Evolutionary conservation across 306 rosid genomes (phyloP).

Genomic region (Astragalus membranaceus): DNA sequence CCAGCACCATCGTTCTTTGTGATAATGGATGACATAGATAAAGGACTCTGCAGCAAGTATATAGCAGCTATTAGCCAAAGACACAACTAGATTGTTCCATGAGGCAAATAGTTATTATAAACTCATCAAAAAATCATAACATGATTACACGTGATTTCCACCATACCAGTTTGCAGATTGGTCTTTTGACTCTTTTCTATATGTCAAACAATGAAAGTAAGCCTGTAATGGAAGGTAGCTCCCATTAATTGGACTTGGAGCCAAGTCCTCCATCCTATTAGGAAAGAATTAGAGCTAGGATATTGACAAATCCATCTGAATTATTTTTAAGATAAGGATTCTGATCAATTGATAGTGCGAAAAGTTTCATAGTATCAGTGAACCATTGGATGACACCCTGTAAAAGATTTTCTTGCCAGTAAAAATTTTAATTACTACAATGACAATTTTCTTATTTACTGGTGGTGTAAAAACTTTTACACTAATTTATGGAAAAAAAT

Average conservation of each 20-base stretch:
- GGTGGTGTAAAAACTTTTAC: background rate
- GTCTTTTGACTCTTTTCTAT: background rate
- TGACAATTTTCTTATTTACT: background rate
- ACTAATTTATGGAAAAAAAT: background rate
- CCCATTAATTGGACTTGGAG: background rate
- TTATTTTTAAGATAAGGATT: background rate
- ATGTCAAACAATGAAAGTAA: background rate
- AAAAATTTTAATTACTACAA: background rate
- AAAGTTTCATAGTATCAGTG: background rate
- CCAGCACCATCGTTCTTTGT: conserved; percentile 50
- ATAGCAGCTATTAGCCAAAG: conserved; percentile 6
- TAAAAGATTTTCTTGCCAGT: background rate
- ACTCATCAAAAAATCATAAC: background rate
- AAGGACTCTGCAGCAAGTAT: conserved; percentile 41
- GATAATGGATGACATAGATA: conserved; percentile 41
- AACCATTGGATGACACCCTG: background rate
- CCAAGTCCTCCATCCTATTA: background rate
- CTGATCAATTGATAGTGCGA: background rate
- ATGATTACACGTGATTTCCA: background rate
- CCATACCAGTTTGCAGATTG: background rate
- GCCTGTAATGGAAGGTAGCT: background rate
- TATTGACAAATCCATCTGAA: background rate
- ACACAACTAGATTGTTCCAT: background rate
- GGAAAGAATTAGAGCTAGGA: background rate
- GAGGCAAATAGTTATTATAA: conserved; percentile 8